A percentile compares a stretch with the other conserved stretches of the same genome.
These are phyloP conservation scores for Calonectria pseudoturangicola DNA, from an alignment of 2,329 filamentous ascomycete genomes.

Conservation along the genomic window DNA sequence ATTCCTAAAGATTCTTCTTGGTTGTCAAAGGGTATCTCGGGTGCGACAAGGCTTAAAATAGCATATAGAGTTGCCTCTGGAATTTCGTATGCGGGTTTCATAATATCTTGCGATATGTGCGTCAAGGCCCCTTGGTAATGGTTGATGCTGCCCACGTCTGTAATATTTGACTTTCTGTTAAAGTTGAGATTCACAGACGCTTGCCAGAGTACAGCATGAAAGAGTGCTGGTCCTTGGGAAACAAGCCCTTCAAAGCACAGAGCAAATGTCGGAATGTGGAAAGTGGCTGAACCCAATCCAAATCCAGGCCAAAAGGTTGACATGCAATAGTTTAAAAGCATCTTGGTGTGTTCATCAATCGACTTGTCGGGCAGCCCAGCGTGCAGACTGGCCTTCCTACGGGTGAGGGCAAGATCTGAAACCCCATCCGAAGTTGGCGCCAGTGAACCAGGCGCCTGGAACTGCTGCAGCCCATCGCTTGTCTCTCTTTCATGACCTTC, in stretches of 20 bases:
- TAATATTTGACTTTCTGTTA: background rate
- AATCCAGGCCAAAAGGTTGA: background rate
- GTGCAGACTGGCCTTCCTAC: background rate
- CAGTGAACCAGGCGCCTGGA: background rate
- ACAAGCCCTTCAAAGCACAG: background rate
- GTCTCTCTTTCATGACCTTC: background rate
- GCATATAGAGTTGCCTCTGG: background rate
- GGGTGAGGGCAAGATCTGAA: background rate
- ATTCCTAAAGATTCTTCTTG: background rate
- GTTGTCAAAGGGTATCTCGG: background rate
- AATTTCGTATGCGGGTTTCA: background rate
- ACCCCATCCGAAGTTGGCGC: background rate
- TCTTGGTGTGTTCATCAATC: background rate
- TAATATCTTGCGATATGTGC: background rate
- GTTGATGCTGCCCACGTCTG: background rate
- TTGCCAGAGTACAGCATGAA: background rate
- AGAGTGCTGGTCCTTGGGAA: background rate
- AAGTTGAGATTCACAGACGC: conserved; percentile 8
- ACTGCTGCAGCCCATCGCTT: background rate
- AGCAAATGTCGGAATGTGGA: background rate
- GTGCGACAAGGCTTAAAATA: background rate
- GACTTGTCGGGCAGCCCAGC: background rate
- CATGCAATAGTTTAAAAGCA: background rate
- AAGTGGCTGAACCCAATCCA: background rate
- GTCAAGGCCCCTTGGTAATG: background rate